Conservation (phyloP, 352 stramenopile species). For the Pseudoperonospora humuli region DNA sequence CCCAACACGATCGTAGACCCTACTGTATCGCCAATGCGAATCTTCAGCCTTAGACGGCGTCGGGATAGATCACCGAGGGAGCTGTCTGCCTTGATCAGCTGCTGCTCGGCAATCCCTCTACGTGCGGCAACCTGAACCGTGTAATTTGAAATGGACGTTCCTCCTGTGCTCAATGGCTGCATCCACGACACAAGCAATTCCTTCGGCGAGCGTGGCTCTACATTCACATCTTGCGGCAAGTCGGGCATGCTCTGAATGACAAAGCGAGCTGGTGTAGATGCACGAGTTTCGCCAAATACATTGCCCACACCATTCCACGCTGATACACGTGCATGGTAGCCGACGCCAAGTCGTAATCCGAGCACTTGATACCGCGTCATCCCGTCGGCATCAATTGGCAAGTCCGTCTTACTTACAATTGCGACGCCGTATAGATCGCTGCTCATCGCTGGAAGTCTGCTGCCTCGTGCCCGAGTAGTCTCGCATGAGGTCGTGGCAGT, state of each 20-base stretch:
- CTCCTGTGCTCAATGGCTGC: conserved; percentile 43
- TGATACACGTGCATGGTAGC: conserved; percentile 87
- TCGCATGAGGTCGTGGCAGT: conserved; percentile 30
- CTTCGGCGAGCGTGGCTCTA: conserved; percentile 29
- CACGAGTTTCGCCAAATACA: conserved; percentile 70
- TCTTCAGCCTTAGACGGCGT: conserved; percentile 8
- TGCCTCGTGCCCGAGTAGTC: conserved; percentile 23
- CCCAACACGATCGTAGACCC: conserved; percentile 22
- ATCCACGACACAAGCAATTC: conserved; percentile 45
- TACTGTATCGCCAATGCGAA: conserved; percentile 16
- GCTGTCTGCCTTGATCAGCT: conserved; percentile 39
- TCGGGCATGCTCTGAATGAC: conserved; percentile 31
- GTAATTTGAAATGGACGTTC: conserved; percentile 36
- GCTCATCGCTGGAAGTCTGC: conserved; percentile 69
- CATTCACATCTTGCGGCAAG: conserved; percentile 35
- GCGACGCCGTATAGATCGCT: conserved; percentile 54
- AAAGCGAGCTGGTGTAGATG: conserved; percentile 69
- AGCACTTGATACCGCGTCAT: conserved; percentile 29
- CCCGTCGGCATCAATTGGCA: conserved; percentile 15
- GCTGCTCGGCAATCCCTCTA: conserved; percentile 49
- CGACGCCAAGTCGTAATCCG: conserved; percentile 27
- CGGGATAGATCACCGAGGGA: conserved; percentile 23
- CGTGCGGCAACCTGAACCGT: conserved; percentile 54
- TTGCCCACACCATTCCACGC: conserved; percentile 89
- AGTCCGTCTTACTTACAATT: conserved; percentile 35